Conservation (phyloP, 1,284 basidiomycete species). For the Ustanciosporium gigantosporum region DNA sequence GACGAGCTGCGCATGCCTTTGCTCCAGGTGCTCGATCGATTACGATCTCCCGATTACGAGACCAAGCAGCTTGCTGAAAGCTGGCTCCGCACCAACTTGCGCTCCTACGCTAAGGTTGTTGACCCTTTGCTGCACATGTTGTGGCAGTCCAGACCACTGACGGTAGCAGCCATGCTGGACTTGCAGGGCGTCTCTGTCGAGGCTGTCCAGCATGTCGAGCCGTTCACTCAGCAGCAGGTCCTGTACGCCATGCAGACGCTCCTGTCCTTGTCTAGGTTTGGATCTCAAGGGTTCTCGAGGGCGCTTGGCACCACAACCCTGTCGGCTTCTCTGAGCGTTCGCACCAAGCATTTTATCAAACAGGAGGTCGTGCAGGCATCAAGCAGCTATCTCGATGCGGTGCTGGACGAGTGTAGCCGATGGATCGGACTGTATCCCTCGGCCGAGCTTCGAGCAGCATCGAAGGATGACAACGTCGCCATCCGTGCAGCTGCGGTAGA, state of each 20-base stretch:
- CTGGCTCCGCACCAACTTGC: constrained; percentile 50
- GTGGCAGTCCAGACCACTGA: constrained; percentile 4
- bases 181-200: constrained; percentile 6
- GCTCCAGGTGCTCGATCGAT: constrained; percentile 80
- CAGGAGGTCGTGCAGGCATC: constrained; percentile 3
- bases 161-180: background rate
- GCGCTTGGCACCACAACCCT: constrained; percentile 16
- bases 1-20: constrained; percentile 68
- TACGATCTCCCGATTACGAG: constrained; percentile 61
- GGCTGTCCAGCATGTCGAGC: constrained; percentile 67
- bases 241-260: constrained; percentile 74
- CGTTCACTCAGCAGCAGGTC: constrained; percentile 76
- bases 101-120: constrained; percentile 41
- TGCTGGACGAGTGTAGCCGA: constrained; percentile 26
- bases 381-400: constrained; percentile 14
- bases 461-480: background rate
- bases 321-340: constrained; percentile 14
- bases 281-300: constrained; percentile 77
- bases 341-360: constrained; percentile 11
- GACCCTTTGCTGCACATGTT: constrained; percentile 46
- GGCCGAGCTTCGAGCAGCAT: constrained; percentile 1
- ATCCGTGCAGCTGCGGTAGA: constrained; percentile 78
- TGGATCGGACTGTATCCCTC: constrained; percentile 25
- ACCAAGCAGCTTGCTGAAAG: constrained; percentile 36
- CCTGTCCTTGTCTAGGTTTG: constrained; percentile 77